Conservation (phyloP, 1,139 yeast species). For the Saccharomycopsis hybrid region DNA sequence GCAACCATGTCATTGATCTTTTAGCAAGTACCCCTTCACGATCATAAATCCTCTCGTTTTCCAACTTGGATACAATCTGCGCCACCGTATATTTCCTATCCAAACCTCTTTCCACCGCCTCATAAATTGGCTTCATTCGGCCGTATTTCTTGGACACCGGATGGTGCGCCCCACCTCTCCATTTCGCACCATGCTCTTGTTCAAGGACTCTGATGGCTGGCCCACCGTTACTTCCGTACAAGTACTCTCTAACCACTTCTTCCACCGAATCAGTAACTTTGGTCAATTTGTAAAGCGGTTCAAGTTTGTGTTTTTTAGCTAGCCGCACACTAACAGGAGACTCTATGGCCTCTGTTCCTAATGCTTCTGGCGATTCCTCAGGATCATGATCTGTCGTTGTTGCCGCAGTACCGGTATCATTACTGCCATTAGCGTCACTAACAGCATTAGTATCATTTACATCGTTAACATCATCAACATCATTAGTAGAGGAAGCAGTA, state of each 20-base stretch:
- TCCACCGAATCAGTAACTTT: constrained; percentile 7
- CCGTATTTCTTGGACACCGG: constrained; percentile 19
- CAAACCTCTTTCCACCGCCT: constrained; percentile 16
- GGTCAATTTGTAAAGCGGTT: constrained; percentile 8
- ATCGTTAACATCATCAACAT: no score
- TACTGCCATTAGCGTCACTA: no score
- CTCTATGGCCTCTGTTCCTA: no score
- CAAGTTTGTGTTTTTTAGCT: constrained; percentile 10
- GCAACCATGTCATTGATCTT: constrained; percentile 18
- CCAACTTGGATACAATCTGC: constrained; percentile 10
- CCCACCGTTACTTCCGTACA: constrained; percentile 39
- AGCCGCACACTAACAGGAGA: not conserved
- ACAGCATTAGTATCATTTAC: no score
- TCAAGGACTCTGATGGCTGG: constrained; percentile 42
- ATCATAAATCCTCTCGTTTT: constrained; percentile 6
- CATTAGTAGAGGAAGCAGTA: no score
- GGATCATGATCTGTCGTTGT: no score
- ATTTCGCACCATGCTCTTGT: constrained; percentile 39
- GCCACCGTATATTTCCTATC: constrained; percentile 8
- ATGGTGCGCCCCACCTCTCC: constrained; percentile 39
- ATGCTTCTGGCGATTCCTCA: no score
- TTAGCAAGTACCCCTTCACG: constrained; percentile 14
- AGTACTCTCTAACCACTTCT: constrained; percentile 15
- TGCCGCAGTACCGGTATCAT: no score
- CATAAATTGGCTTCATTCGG: constrained; percentile 19